A percentile compares a stretch with the other conserved stretches of the same genome.
Conservation (phyloP, 306 rosid genomes). For the Acacia crassicarpa region DNA sequence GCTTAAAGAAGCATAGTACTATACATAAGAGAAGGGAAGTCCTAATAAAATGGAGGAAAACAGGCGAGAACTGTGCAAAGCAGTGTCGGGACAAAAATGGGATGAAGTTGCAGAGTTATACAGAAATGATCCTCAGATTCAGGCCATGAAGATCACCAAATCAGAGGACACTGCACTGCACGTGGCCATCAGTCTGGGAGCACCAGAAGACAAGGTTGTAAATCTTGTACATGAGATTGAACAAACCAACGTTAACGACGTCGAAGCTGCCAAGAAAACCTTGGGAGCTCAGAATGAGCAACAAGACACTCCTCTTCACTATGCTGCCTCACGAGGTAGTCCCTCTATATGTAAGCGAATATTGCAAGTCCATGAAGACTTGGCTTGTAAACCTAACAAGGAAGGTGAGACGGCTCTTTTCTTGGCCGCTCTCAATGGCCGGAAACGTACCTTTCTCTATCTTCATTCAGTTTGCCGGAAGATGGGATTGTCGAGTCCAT, state of each 20-base stretch:
- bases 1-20: too few relatives aligned
- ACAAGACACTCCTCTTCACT: conserved; percentile 42
- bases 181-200: conserved; percentile 28
- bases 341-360: conserved; percentile 28
- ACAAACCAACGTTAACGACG: not conserved
- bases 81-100: not conserved
- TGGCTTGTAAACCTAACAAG: conserved; percentile 27
- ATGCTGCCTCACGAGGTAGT: not conserved
- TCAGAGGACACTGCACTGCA: not conserved
- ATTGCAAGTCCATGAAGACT: not conserved
- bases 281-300: conserved; percentile 1
- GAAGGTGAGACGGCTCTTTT: conserved; percentile 24
- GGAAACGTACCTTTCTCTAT: conserved; percentile 26
- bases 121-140: not conserved
- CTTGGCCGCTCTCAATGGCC: not conserved
- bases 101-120: conserved; percentile 1
- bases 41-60: not conserved
- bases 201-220: not conserved
- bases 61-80: not conserved
- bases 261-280: not conserved
- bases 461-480: conserved; percentile 17
- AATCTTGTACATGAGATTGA: not conserved
- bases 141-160: conserved; percentile 9
- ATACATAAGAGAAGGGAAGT: not conserved
- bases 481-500: not conserved